Conservation (phyloP, 2,329 filamentous ascomycete species). For the Ascochyta viciae-villosae region DNA sequence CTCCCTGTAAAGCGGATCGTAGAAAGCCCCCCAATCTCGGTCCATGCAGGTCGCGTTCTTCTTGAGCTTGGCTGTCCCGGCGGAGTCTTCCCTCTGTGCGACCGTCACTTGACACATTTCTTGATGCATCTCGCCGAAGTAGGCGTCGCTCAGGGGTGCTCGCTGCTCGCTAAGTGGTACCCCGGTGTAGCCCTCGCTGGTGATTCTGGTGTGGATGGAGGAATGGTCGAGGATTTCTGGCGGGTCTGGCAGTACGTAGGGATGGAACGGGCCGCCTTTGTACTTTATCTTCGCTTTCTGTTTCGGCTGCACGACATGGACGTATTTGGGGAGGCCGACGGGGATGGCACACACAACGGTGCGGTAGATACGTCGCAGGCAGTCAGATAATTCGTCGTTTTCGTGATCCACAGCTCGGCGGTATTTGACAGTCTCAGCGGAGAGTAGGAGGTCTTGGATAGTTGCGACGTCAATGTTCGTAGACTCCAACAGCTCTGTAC, state of each 20-base stretch:
- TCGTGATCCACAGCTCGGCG: neutral
- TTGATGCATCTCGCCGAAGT: neutral
- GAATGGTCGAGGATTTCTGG: neutral
- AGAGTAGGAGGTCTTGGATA: neutral
- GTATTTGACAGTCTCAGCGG: neutral
- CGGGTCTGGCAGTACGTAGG: neutral
- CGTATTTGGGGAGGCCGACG: neutral
- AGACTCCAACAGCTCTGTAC: neutral
- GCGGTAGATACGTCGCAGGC: conserved; percentile 2
- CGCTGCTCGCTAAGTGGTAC: neutral
- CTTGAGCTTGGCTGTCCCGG: neutral
- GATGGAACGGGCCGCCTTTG: neutral
- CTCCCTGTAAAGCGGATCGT: neutral
- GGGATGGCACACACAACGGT: neutral
- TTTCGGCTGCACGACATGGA: neutral
- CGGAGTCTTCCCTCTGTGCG: neutral
- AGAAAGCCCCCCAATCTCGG: neutral
- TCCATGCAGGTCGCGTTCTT: neutral
- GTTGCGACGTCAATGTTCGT: neutral
- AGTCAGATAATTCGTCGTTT: neutral
- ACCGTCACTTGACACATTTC: neutral
- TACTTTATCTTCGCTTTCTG: neutral
- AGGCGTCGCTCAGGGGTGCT: neutral
- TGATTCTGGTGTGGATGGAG: neutral
- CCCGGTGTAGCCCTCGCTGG: neutral